Conservation (phyloP, 345 rosid genomes). For the Mallotus nudiflorus region DNA sequence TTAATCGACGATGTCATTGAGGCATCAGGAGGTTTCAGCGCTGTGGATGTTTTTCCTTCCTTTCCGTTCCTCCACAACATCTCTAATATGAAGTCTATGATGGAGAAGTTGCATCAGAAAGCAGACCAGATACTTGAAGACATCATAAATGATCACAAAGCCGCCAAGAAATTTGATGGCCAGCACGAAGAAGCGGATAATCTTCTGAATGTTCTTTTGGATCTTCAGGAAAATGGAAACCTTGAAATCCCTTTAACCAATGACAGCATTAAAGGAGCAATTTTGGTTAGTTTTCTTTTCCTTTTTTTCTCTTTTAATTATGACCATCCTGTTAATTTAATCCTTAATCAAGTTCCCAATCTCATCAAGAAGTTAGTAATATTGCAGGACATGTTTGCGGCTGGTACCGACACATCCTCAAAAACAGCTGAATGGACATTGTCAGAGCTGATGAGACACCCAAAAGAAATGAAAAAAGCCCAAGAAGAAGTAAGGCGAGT, state of each 20-base stretch:
- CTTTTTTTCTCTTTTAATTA: too few relatives aligned
- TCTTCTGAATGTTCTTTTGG: constrained; percentile 40
- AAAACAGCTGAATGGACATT: constrained; percentile 13
- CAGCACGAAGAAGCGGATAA: neutral
- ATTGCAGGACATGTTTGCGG: constrained; percentile 16
- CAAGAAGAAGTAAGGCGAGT: constrained; percentile 17
- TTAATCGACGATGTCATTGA: neutral
- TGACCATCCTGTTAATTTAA: too few relatives aligned
- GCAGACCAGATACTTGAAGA: constrained; percentile 19
- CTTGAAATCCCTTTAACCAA: constrained; percentile 17
- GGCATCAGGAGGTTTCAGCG: constrained; percentile 20
- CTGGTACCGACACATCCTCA: constrained; percentile 16
- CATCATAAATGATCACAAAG: constrained; percentile 32
- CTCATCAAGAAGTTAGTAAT: neutral
- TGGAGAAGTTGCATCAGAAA: neutral
- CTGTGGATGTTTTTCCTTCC: constrained; percentile 19
- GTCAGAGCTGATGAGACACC: constrained; percentile 12
- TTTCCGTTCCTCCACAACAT: neutral
- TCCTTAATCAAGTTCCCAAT: too few relatives aligned
- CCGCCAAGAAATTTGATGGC: neutral
- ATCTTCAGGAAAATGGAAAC: constrained; percentile 21
- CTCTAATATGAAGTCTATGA: neutral
- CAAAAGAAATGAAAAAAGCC: constrained; percentile 7
- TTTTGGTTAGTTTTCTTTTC: constrained; percentile 24
- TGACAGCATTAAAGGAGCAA: constrained; percentile 33